Percentiles rank a stretch among this genome's conserved stretches.
phyloP scores from a whole-genome alignment of 2,329 filamentous ascomycete genomes.

The Coleophoma eucalyptorum region DNA sequence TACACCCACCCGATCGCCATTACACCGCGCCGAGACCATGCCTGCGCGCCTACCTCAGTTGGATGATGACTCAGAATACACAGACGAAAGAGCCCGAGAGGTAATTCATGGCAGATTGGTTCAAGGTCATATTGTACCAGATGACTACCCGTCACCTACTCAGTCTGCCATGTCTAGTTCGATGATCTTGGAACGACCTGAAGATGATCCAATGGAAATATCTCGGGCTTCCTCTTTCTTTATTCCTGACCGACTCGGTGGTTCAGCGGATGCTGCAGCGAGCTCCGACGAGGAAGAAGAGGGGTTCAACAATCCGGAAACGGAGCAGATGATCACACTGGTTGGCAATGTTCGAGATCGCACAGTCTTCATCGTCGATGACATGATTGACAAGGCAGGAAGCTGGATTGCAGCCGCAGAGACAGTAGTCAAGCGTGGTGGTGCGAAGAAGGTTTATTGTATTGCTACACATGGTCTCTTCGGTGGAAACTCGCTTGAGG shows the following conservation, averaged over 20 bases:
- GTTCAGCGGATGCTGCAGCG: constrained; percentile 77
- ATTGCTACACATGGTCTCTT: constrained; percentile 97
- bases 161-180: constrained; percentile 65
- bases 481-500: constrained; percentile 81
- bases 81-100: constrained; percentile 76
- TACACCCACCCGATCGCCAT: constrained; percentile 14
- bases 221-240: constrained; percentile 80
- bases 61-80: constrained; percentile 26
- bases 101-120: constrained; percentile 89
- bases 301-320: constrained; percentile 70
- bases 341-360: constrained; percentile 89
- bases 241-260: constrained; percentile 68
- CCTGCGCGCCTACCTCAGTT: constrained; percentile 17
- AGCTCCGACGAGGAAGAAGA: constrained; percentile 93
- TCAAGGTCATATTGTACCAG: constrained; percentile 92
- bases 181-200: constrained; percentile 43
- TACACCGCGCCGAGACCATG: constrained; percentile 14
- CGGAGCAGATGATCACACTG: constrained; percentile 96
- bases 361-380: constrained; percentile 91
- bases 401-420: constrained; percentile 98
- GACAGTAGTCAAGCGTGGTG: constrained; percentile 86
- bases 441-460: constrained; percentile 91
- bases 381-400: constrained; percentile 97
- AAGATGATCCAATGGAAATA: constrained; percentile 80
- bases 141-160: constrained; percentile 80